Base-by-base conservation (phyloP, 805 yeast species). In the Ogataea paraovalis region DNA sequence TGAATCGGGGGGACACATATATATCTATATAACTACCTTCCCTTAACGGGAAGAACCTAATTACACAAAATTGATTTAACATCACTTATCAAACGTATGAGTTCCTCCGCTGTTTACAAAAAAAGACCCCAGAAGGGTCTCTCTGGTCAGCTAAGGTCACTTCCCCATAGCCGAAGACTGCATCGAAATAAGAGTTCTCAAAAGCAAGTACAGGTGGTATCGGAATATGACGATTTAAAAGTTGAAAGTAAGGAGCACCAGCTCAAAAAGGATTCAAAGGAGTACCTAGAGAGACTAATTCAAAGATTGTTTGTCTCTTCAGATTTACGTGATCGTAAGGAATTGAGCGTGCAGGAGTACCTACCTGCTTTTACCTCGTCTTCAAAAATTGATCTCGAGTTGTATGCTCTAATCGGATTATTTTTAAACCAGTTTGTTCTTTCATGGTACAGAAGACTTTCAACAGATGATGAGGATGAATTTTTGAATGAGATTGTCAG, bases 381-480 rank as follows among this genome's bases (percentile, higher is more conserved):
- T 0, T 51, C 65, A 1, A 57, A 52, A 2, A 67, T 79, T 3
- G 80, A 78, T 52, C 45, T 65, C 2, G 73, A 76, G 52, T 57
- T 79, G 13, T 75, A 76, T 52, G 70, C 76, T 1, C 52, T 80
- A 4, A 49, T 76, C 4, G 78, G 79, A 0, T 60, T 79, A 13
- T 56, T 79, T 4, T 47, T 77, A 38, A 67, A 71, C 21, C 74
- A 73, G 44, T 80, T 79, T 52, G 68, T 79, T 3, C 62, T 68
- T 19, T 58, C 67, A 9, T 76, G 81, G 79, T 78, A 78, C 58
- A 56, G 56, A 22, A 51, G 57, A 18, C 56, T 76, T 6, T 64
- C 78, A 1, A 41, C 55, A 20, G 61, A 58, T 36, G 71, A 67
- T 41, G 75, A 73, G 6, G 65, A 67, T 2, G 71, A 73, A 41